These are phyloP conservation scores for Triangularia setosa DNA, from an alignment of 2,329 filamentous ascomycete species.

Conservation along the genomic window DNA sequence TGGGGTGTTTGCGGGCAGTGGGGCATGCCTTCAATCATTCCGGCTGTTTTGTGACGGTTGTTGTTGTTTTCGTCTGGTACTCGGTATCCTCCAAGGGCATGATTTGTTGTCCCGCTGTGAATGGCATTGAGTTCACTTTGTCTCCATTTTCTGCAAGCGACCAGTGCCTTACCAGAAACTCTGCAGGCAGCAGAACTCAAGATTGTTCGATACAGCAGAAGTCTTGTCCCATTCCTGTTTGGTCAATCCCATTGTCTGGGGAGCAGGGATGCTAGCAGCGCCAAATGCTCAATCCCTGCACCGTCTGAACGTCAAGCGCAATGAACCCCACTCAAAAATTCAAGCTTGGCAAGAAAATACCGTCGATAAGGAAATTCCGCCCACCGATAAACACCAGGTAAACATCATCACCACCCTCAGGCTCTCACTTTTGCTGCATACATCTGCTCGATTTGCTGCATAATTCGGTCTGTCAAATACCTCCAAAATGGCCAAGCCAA, in stretches of 20 bases:
- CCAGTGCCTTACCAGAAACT: neutral
- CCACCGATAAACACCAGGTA: conserved; percentile 17
- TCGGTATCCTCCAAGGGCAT: neutral
- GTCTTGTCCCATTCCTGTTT: neutral
- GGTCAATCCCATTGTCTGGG: neutral
- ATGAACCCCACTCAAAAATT: neutral
- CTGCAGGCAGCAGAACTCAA: neutral
- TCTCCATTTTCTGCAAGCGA: neutral
- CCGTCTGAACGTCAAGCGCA: neutral
- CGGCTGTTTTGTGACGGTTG: neutral
- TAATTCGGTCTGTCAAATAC: neutral
- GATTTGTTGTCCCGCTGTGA: neutral
- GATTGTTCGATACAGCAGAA: neutral
- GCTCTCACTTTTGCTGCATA: neutral
- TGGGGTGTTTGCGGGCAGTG: neutral
- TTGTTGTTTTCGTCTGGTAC: neutral
- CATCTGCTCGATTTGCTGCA: neutral
- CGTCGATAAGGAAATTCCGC: conserved; percentile 9
- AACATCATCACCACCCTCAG: neutral
- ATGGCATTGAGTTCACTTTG: neutral
- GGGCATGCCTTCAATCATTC: neutral
- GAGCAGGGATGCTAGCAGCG: neutral
- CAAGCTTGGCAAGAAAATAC: neutral
- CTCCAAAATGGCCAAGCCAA: conserved; percentile 34
- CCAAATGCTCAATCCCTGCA: neutral